Evolutionary conservation across 177 flowering plant genomes (phyloP).

Genomic region (Vitis hybrid): DNA sequence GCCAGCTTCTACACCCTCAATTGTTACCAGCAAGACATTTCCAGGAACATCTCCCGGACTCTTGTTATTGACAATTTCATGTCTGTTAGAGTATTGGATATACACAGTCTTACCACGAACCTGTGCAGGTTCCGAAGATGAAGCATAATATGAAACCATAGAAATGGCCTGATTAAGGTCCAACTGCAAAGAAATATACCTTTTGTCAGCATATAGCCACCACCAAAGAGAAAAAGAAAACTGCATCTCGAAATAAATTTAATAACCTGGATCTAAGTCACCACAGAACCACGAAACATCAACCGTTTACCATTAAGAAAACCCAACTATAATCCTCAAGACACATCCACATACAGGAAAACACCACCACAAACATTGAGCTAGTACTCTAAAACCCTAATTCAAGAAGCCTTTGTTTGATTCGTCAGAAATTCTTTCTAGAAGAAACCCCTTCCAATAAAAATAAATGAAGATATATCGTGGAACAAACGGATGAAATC

Average conservation of each 20-base stretch:
- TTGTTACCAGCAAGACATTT: constrained; percentile 84
- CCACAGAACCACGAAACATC: too few species aligned
- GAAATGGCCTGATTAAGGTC: constrained; percentile 84
- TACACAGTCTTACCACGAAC: constrained; percentile 89
- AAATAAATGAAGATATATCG: too few species aligned
- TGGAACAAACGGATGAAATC: neutral
- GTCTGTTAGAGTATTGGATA: constrained; percentile 84
- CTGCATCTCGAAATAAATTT: neutral
- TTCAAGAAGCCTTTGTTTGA: too few species aligned
- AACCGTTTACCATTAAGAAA: too few species aligned
- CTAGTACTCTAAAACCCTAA: too few species aligned
- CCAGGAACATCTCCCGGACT: constrained; percentile 87
- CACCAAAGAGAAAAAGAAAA: neutral
- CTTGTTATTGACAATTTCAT: constrained; percentile 88
- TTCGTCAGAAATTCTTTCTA: too few species aligned
- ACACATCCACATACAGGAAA: too few species aligned
- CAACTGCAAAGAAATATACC: constrained; percentile 37
- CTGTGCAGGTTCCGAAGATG: constrained; percentile 87
- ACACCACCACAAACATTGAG: too few species aligned
- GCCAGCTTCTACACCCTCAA: constrained; percentile 88
- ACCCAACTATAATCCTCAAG: too few species aligned
- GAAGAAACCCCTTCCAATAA: too few species aligned
- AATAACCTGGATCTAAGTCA: neutral
- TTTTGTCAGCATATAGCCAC: constrained; percentile 2
- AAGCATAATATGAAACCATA: constrained; percentile 89